phyloP scores from a whole-genome alignment of 768 basidiomycete species.

The Auricularia cornea region DNA sequence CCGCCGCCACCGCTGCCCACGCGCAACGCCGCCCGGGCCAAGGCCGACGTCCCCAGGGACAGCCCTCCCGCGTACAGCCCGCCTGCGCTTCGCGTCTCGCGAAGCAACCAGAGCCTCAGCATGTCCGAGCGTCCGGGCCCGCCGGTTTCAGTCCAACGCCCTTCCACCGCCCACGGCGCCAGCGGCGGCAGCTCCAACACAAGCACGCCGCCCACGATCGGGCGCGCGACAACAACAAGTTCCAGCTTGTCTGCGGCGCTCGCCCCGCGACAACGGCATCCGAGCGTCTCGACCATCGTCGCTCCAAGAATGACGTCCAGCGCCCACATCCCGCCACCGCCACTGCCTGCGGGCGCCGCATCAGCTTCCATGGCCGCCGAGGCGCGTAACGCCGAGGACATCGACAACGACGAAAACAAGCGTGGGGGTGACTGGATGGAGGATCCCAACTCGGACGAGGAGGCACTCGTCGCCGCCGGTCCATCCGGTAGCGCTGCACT shows the following conservation, averaged over 20 bases:
- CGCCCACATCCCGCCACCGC: not conserved
- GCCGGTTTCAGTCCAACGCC: not conserved
- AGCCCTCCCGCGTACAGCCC: not conserved
- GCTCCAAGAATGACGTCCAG: not conserved
- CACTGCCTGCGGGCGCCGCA: not conserved
- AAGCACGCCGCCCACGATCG: not conserved
- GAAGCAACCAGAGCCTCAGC: not conserved
- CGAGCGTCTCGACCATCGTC: not conserved
- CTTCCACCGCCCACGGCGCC: not conserved
- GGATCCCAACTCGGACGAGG: conserved; percentile 55
- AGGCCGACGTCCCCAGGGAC: not conserved
- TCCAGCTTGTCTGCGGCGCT: not conserved
- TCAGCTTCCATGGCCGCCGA: not conserved
- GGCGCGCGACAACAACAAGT: not conserved
- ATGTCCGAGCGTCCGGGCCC: not conserved
- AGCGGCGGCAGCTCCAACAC: not conserved
- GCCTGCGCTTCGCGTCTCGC: not conserved
- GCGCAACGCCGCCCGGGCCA: not conserved
- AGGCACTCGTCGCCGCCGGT: conserved; percentile 78
- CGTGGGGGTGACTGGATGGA: conserved; percentile 57
- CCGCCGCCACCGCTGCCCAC: not conserved
- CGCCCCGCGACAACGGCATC: not conserved
- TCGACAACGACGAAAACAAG: conserved; percentile 31
- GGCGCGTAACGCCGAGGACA: conserved; percentile 17
- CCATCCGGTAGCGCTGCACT: conserved; percentile 73